Evolutionary conservation across 805 yeast genomes (phyloP).

Genomic region (Komagataella pastoris): DNA sequence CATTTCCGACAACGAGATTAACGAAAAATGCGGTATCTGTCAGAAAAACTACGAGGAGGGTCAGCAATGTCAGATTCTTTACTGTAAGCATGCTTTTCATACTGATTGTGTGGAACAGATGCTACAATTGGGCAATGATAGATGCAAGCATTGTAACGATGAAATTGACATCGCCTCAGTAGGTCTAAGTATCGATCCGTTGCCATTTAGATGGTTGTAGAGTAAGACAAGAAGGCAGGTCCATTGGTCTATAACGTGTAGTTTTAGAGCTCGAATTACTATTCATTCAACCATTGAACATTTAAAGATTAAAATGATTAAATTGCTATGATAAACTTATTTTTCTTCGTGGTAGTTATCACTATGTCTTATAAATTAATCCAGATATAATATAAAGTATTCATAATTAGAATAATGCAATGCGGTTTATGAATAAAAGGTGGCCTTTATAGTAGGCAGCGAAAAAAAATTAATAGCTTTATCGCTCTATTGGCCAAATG

Average conservation of each 20-base stretch:
- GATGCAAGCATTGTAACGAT: background rate
- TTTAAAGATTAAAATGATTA: no score
- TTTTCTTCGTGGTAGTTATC: no score
- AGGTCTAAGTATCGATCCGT: background rate
- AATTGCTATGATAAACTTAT: no score
- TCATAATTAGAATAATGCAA: no score
- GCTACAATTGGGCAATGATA: background rate
- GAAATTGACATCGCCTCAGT: background rate
- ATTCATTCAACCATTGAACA: no score
- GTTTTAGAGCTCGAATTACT: no score
- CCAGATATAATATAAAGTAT: no score
- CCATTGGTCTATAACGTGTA: no score
- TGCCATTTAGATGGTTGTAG: background rate
- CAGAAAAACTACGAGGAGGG: background rate
- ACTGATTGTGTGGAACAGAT: background rate
- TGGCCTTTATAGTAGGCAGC: background rate
- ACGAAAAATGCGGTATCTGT: background rate
- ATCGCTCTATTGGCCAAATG: constrained; percentile 29
- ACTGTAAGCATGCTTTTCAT: background rate
- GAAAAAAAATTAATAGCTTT: background rate
- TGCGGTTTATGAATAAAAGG: no score
- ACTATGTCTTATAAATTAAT: no score
- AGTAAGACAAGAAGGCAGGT: no score
- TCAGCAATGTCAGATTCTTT: background rate
- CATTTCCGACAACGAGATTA: constrained; percentile 2